Base-by-base conservation (phyloP, 176 grass and related monocot species). In the Echinochloa phyllopogon region DNA sequence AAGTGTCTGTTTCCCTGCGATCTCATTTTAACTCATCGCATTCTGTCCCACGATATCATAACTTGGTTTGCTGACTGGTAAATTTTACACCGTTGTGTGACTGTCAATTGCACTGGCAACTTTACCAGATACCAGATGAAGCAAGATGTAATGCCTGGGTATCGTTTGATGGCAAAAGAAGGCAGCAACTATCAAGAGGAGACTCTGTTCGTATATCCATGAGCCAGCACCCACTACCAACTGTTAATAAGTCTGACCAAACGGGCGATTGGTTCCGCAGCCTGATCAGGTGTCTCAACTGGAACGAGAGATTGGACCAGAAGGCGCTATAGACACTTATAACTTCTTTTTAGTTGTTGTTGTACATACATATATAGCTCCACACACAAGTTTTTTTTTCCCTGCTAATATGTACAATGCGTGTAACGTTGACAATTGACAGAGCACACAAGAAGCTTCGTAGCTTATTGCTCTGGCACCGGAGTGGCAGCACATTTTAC, bases 161-260 rank as follows among this genome's bases (percentile, higher is more conserved):
- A 43, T 96, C 94, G 33, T 96, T 99, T 14, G 94, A 99, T 7
- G 97, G 94, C 48, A 99, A 99, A 84, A 94, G 90, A 37, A 84
- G 96, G 56, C 93, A 99, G 70, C 96, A 99, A 24, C 57, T 99
- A 8, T 96, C 94, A 4, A 90, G 92, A 86, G 97, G 97, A 45
- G 97, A 99, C 53, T 96, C 97, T 12, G 60, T 99, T 66, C 89
- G 82, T 48, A 94, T 99, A 83, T 94, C 59, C 74, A 99, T 99
- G 97, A 96, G 94, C 47, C 84, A 96, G 79, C 88, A 96, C 63
- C 94, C 97, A 0, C 93, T 99, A 10, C 97, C 94, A 18, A 99
- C 97, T 72, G 97, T 99, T 51, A 99, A 99, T 87, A 99, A 99
- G 87, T 96, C 88, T 2, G 96, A 94, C 81, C 93, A 99, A 87